Evolutionary conservation across 306 rosid genomes (phyloP).

Genomic region (Vigna radiata): DNA sequence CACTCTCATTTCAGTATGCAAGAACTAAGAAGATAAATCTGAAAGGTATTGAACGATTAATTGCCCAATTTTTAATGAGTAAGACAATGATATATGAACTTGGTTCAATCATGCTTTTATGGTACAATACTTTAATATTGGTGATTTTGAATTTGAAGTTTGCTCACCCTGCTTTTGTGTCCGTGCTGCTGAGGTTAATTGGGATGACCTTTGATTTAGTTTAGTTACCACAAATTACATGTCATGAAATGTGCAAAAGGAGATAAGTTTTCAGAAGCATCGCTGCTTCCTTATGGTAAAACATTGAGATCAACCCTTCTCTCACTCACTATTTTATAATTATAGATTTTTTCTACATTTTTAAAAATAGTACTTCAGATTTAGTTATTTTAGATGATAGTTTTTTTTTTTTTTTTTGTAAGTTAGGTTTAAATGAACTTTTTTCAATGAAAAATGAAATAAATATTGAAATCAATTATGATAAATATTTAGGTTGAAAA

Average conservation of each 20-base stretch:
- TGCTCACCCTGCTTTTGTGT: neutral
- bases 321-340: no score
- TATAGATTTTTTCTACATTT: no score
- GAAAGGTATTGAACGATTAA: neutral
- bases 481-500: no score
- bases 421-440: no score
- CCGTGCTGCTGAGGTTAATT: conserved; percentile 45
- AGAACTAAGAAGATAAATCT: no score
- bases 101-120: neutral
- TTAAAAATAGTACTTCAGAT: no score
- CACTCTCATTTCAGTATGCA: no score
- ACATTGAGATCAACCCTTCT: conserved; percentile 63
- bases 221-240: conserved; percentile 58
- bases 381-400: no score
- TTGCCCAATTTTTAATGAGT: no score
- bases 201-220: conserved; percentile 64
- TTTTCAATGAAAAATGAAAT: no score
- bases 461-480: no score
- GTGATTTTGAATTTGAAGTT: neutral
- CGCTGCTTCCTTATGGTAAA: conserved; percentile 51
- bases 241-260: conserved; percentile 56
- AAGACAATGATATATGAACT: neutral
- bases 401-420: no score
- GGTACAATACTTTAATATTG: neutral
- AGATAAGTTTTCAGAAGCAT: conserved; percentile 53